Conservation (phyloP, 805 yeast genomes). For the Ogataea degrootiae region DNA sequence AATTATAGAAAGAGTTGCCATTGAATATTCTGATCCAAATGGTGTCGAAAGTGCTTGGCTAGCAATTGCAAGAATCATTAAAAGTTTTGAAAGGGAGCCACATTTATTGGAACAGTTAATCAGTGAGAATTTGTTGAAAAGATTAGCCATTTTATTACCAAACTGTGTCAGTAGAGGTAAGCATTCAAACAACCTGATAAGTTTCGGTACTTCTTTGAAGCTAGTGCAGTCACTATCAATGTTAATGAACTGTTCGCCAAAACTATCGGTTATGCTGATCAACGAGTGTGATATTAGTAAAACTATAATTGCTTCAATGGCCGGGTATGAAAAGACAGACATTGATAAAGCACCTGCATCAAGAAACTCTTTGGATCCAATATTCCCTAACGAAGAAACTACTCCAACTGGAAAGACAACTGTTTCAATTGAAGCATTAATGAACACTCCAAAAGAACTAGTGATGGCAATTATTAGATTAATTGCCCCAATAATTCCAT, state of each 20-base stretch:
- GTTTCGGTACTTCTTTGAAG: slow-evolving; percentile 36
- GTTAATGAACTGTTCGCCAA: slow-evolving; percentile 39
- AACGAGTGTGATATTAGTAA: slow-evolving; percentile 44
- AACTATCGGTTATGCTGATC: slow-evolving; percentile 40
- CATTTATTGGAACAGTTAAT: slow-evolving; percentile 41
- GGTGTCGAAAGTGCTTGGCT: slow-evolving; percentile 64
- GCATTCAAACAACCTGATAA: slow-evolving; percentile 20
- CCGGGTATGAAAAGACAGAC: slow-evolving; percentile 40
- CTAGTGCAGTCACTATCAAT: slow-evolving; percentile 43
- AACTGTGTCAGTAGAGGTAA: slow-evolving; percentile 25
- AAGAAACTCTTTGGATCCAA: background rate
- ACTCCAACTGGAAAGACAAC: background rate
- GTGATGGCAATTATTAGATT: slow-evolving; percentile 50
- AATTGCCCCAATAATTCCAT: slow-evolving; percentile 56
- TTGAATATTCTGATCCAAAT: slow-evolving; percentile 50
- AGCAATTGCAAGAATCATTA: slow-evolving; percentile 54
- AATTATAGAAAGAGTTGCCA: slow-evolving; percentile 50
- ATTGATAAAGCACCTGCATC: slow-evolving; percentile 3
- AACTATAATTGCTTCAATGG: slow-evolving; percentile 44
- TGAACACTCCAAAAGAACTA: slow-evolving; percentile 69
- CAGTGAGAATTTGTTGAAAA: slow-evolving; percentile 30
- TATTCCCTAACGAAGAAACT: background rate
- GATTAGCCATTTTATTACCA: slow-evolving; percentile 25
- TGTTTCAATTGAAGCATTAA: slow-evolving; percentile 61
- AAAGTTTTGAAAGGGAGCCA: slow-evolving; percentile 42